Base-by-base conservation (phyloP, 257 asterid species). In the Penstemon newberryi region DNA sequence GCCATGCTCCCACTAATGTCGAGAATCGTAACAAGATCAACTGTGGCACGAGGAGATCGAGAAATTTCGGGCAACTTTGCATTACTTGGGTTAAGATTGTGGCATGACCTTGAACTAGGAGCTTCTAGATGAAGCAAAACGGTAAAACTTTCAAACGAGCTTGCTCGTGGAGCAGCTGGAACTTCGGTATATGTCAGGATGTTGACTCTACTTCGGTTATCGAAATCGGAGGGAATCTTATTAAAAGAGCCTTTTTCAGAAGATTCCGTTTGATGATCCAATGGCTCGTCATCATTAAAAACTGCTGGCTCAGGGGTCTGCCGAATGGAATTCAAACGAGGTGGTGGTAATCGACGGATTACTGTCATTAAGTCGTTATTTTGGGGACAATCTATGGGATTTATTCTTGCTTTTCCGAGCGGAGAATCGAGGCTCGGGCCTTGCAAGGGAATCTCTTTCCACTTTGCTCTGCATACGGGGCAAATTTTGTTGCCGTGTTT, bases 1-100 rank as follows among this genome's bases (percentile, higher is more conserved):
- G 96, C 97, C 99, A 94, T 94, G 85, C 98, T 94, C 59, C 99
- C 99, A 42, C 99, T 94, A 42, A 86, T 90, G 76, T 94, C 99
- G 65, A 94, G 96, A 79, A 94, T 96, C 0, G 98, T 94, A 56
- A 89, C 97, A 36, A 94, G 93, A 80, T 94, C 99, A 64, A 94
- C 95, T 0, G 96, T 93, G 1, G 95, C 95, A 44, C 98, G 97
- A 46, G 91, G 82, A 0, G 81, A 67, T 36, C 74, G 90, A 53
- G 89, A 70, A 70, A 81, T 68, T 45, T 65, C 73, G 43, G 84
- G 77, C 59, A 77, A 8, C n/a, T 70, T 73, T 0, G 75, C 63
- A 51, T 74, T 80, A 66, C 53, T 75, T 52, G 70, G 66, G 56
- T 44, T n/a, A 3, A 71, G 4, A 37, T 74, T 80, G 62, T 65